Evolutionary conservation across 345 rosid genomes (phyloP), one percentile per base, ranked within the genome.

Genomic region (Ceriops decandra): DNA sequence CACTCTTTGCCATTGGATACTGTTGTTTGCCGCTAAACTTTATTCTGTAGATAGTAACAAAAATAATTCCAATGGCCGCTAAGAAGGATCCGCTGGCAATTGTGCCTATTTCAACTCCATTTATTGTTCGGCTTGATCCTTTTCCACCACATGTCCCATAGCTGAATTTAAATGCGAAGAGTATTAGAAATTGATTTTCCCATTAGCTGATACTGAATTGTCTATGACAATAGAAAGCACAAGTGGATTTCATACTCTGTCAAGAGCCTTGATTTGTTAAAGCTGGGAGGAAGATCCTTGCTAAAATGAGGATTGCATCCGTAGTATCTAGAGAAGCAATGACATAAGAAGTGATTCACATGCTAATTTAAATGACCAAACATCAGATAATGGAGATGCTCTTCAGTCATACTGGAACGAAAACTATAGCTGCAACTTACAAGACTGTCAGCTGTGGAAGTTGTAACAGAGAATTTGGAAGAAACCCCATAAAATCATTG

Each of bases 281-380:
- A 62, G 66, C 66, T 64, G 52, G 76, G 19, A 62, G 85, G 80
- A 63, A 68, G 65, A 24, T 58, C 60, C 57, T 26, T 63, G 38
- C 69, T 68, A 26, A 85, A 54, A 53, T 47, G 68, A 61, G 78
- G 75, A 79, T 88, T 88, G 82, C 90, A 84, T 52, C 90, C 79
- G 27, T 67, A 84, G 33, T 73, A 73, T 67, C 93, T 86, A 82
- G 52, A 57, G 59, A 52, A 64, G 71, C 60, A 46, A 54, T 46
- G 24, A 26, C 33, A 73, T 58, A 46, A 58, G 36, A 49, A 52
- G 61, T 57, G 47, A 63, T 59, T 32, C 6, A 32, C 5, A 32
- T 62, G 46, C 26, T 52, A 36, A 27, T 20, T 32, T 13, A 11
- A 65, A 66, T 47, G 17, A 53, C 26, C 30, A 51, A 32, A 32